Evolutionary conservation across 2,329 filamentous ascomycete species (phyloP).

Genomic region (Ceratocystis cacaofunesta): DNA sequence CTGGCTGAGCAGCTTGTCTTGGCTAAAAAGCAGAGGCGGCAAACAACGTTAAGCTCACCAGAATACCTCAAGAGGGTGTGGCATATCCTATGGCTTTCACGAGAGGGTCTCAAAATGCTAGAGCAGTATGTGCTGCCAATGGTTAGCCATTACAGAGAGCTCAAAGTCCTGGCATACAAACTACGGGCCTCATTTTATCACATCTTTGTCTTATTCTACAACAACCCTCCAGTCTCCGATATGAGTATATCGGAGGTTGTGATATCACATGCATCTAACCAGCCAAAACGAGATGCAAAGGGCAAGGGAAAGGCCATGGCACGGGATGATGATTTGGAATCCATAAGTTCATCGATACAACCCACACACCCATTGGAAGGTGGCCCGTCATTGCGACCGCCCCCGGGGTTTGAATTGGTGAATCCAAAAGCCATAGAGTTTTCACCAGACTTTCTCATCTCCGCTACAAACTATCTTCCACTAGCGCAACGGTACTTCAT

Average conservation of each 20-base stretch:
- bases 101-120: conserved; percentile 77
- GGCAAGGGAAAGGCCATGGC: conserved; percentile 32
- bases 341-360: conserved; percentile 32
- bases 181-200: conserved; percentile 89
- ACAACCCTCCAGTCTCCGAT: conserved; percentile 61
- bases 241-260: conserved; percentile 36
- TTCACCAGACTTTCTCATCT: conserved; percentile 52
- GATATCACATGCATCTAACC: conserved; percentile 23
- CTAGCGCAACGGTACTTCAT: conserved; percentile 69
- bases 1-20: conserved; percentile 70
- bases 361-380: conserved; percentile 39
- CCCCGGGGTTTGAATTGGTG: conserved; percentile 37
- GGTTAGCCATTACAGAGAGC: conserved; percentile 62
- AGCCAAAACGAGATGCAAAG: conserved; percentile 28
- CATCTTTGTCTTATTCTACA: conserved; percentile 92
- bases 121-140: conserved; percentile 79
- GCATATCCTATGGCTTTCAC: conserved; percentile 89
- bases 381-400: conserved; percentile 38
- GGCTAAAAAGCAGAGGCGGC: conserved; percentile 65
- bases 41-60: conserved; percentile 65
- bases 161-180: conserved; percentile 83
- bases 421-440: conserved; percentile 21
- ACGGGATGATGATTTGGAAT: conserved; percentile 30
- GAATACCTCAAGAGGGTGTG: conserved; percentile 67
- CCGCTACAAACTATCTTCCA: conserved; percentile 65